Base-by-base conservation (phyloP, 345 rosid genomes). In the Punica granatum region DNA sequence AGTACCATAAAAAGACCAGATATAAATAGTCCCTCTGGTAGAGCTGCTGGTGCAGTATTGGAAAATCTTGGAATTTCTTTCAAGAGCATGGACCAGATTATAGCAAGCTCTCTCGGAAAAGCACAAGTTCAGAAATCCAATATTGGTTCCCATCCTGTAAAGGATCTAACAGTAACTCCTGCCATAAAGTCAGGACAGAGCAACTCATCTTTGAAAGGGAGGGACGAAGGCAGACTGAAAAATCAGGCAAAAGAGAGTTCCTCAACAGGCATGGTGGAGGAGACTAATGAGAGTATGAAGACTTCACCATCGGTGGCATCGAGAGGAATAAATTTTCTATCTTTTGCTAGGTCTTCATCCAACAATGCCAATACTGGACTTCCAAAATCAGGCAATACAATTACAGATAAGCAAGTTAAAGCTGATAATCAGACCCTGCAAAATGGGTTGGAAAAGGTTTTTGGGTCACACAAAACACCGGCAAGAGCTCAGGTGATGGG, bases 281-380 rank as follows among this genome's bases (percentile, higher is more conserved):
- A 66, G 59, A 63, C 33, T 68, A 67, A 71, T 61, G 59, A 46
- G 48, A 37, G 60, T 44, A 25, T 33, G 23, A 37, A 43, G 35
- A 74, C 60, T 53, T 60, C 72, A 39, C 77, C 78, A 2, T 68
- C 68, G 43, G 13, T 54, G 37, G 75, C 80, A 60, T 84, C 85
- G 31, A 85, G 74, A 81, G 85, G 84, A 44, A 74, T 83, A 48
- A 81, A 68, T 66, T 80, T 75, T 70, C 69, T 79, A 23, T 79
- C 79, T 7, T 66, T 74, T 64, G 82, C 77, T 37, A 72, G 76
- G 35, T 70, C 82, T 2, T 66, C 69, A 39, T 21, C 66, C 26
- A 63, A 36, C 21, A 75, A 69, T 56, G 61, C 14, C 14, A 56
- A 56, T 2, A 30, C 61, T 30, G 61, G 8, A 30, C 34, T 25